Conservation (phyloP, 139 green algal genomes). For the Ulvella scutata region DNA sequence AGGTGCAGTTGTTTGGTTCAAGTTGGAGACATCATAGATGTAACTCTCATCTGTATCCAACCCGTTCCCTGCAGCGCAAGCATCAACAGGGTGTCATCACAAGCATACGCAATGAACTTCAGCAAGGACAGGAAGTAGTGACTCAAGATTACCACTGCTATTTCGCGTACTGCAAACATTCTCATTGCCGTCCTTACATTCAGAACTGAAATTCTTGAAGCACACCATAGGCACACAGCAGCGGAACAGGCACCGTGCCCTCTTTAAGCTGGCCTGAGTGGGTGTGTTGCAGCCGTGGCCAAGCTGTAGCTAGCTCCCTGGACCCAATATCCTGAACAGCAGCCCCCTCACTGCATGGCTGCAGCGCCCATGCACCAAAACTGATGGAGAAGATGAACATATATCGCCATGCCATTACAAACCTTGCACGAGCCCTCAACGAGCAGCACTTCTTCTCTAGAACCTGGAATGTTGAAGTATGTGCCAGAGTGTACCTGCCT, state of each 20-base stretch:
- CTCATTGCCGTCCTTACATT: no score
- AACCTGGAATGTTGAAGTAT: no score
- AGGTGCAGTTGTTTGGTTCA: constrained; percentile 1
- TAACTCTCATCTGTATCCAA: constrained; percentile 13
- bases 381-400: no score
- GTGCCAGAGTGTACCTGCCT: no score
- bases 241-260: not conserved
- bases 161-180: no score
- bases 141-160: no score
- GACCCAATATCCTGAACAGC: not conserved
- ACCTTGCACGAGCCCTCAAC: no score
- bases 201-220: no score
- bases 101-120: not conserved
- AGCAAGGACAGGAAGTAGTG: no score
- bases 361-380: no score
- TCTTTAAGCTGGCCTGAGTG: not conserved
- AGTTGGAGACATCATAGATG: constrained; percentile 14
- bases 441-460: no score
- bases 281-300: not conserved
- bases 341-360: not conserved
- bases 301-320: not conserved
- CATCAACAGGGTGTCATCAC: not conserved
- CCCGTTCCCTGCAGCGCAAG: not conserved
- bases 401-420: no score
- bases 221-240: not conserved